Base-by-base conservation (phyloP, 2,329 filamentous ascomycete genomes). In the Fusarium pseudoanthophilum region DNA sequence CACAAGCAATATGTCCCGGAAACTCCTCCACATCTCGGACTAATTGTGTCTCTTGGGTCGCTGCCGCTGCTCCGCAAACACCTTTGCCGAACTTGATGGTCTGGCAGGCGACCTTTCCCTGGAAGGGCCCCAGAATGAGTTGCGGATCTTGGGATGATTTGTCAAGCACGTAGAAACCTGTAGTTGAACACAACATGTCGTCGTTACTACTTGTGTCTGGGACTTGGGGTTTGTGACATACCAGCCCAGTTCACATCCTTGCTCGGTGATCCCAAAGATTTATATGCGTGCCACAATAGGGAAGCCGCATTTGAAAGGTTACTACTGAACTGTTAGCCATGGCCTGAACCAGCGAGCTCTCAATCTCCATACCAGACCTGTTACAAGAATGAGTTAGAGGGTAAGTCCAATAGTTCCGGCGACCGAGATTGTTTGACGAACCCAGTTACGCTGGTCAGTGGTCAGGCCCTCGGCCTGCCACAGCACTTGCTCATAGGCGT, bases 1-100 rank as follows among this genome's bases (percentile, higher is more conserved):
- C 93, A 80, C 93, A 95, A 15, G 93, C 93, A 78, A 96, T 95
- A 79, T 95, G 93, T 4, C 92, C 93, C 0, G 92, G 92, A 78
- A 95, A 95, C 58, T 83, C 78, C 48, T 93, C 91, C 13, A 96
- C 93, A 80, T 96, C 91, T 18, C 85, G 83, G 1, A 92, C 87
- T 11, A 95, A 80, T 82, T 93, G 92, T 16, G 93, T 95, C 67
- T 83, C 79, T 49, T 82, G 82, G 7, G 84, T 87, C 30, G 86
- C 79, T 3, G 92, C 93, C 1, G 93, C 92, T 11, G 89, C 83
- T 6, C 93, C 93, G 80, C 93, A 95, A 10, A 96, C 93, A 36
- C 93, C 93, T 46, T 88, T 87, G 14, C 91, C 90, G 71, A 95
- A 93, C 11, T 85, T 83, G 76, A 96, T 95, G 21, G 87, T 91